Evolutionary conservation across 2,329 filamentous ascomycete genomes (phyloP).

Genomic region (Botrytis aclada): DNA sequence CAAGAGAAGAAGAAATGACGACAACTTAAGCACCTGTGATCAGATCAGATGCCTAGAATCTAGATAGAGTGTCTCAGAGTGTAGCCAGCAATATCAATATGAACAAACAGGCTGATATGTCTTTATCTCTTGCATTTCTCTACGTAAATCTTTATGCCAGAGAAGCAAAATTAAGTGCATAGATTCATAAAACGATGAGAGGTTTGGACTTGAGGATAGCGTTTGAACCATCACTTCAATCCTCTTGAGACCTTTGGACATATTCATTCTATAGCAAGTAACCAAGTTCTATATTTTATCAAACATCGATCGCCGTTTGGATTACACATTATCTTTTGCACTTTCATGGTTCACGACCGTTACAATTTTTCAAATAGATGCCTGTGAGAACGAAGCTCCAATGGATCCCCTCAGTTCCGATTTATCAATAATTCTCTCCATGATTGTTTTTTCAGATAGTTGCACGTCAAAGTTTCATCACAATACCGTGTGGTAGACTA

Average conservation of each 20-base stretch:
- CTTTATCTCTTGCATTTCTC: neutral
- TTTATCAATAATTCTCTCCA: neutral
- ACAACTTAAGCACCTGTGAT: neutral
- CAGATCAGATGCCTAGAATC: neutral
- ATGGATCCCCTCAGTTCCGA: neutral
- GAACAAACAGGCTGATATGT: neutral
- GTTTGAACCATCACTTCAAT: neutral
- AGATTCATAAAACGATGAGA: neutral
- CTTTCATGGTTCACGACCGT: too few relatives aligned
- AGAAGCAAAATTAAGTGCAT: neutral
- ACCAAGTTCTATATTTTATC: neutral
- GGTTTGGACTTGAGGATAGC: neutral
- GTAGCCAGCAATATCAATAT: neutral
- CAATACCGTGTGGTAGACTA: accelerated
- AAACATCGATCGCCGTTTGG: too few relatives aligned
- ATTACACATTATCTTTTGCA: too few relatives aligned
- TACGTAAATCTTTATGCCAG: neutral
- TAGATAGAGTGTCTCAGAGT: neutral
- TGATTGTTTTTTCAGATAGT: accelerated
- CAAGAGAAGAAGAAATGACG: neutral
- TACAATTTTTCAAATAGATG: neutral
- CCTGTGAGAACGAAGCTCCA: neutral
- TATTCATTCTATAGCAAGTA: neutral
- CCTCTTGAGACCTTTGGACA: accelerated
- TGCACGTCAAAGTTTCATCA: accelerated